Percentiles rank a stretch among this genome's conserved stretches.
Conservation (phyloP, 805 yeast species). For the Candida vaughaniae region DNA sequence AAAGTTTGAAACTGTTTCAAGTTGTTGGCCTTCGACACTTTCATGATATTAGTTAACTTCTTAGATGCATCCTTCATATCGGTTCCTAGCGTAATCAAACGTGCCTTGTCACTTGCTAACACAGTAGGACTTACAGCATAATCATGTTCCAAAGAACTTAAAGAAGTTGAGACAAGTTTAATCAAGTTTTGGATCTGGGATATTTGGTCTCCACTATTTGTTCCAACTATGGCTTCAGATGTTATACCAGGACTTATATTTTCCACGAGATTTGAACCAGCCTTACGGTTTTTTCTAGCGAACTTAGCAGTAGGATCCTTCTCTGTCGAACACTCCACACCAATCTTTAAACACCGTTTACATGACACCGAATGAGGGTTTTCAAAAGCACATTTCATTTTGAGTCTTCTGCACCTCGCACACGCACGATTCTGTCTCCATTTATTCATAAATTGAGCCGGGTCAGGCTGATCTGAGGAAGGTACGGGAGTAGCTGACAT, state of each 20-base stretch:
- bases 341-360: slow-evolving; percentile 44
- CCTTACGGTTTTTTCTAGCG: slow-evolving; percentile 34
- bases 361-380: slow-evolving; percentile 46
- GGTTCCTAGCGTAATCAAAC: slow-evolving; percentile 9
- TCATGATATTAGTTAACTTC: slow-evolving; percentile 10
- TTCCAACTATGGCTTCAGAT: slow-evolving; percentile 13
- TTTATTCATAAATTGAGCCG: slow-evolving; percentile 32
- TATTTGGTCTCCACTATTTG: slow-evolving; percentile 15
- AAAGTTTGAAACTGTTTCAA: slow-evolving; percentile 16
- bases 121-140: slow-evolving; percentile 8
- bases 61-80: not conserved
- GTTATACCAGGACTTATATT: slow-evolving; percentile 14
- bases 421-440: slow-evolving; percentile 53
- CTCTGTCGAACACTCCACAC: slow-evolving; percentile 48
- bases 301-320: slow-evolving; percentile 49
- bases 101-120: slow-evolving; percentile 7
- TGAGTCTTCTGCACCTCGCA: slow-evolving; percentile 54
- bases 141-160: slow-evolving; percentile 15
- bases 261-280: slow-evolving; percentile 16
- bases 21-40: slow-evolving; percentile 3
- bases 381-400: slow-evolving; percentile 52
- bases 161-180: slow-evolving; percentile 13
- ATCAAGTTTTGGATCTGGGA: slow-evolving; percentile 15
- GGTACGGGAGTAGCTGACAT: not conserved
- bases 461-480: slow-evolving; percentile 1